Evolutionary conservation across 768 basidiomycete genomes (phyloP), one percentile per base, ranked within the genome.

Genomic region (Lentinula boryana): DNA sequence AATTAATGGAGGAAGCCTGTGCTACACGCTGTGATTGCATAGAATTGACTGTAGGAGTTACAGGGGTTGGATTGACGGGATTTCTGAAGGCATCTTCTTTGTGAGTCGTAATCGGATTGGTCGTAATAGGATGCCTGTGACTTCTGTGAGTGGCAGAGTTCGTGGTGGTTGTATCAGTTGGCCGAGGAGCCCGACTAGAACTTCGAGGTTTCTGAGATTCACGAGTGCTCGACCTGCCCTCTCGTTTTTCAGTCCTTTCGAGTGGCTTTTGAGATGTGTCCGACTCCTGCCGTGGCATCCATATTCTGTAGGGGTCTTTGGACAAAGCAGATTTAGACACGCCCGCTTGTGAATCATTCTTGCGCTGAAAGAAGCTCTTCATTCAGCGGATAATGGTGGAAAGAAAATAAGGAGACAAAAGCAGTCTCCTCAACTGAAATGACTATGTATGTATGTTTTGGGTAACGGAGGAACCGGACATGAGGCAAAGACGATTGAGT

Each of bases 341-440:
- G 72, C 74, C 76, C 62, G 77, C 66, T 65, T 76, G 77, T 71
- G 72, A 74, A 65, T 79, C 78, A 69, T 74, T 71, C 65, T 72
- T 73, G 65, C 79, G 77, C 70, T 76, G 77, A 68, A 80, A 78
- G 72, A 80, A 77, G 75, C 73, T 74, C 76, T 78, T 81, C 80
- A 81, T 81, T 69, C 79, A 79, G 72, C 68, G 62, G 65, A 36
- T 53, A 38, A 63, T 27, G 21, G 55, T 10, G 23, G 38, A 38
- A 41, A 41, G 38, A 68, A 67, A 65, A 70, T 67, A 65, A 64
- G 60, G 64, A 65, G 62, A 57, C 60, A 67, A 40, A 38, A 13
- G 9, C 16, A 23, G 53, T 15, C 33, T 33, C 36, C 53, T 38
- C 21, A 4, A n/a, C 46, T 21, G 18, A 48, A 48, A 48, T 21